Conservation (phyloP, 495 filamentous ascomycete genomes). For the Talaromyces nanjingensis region DNA sequence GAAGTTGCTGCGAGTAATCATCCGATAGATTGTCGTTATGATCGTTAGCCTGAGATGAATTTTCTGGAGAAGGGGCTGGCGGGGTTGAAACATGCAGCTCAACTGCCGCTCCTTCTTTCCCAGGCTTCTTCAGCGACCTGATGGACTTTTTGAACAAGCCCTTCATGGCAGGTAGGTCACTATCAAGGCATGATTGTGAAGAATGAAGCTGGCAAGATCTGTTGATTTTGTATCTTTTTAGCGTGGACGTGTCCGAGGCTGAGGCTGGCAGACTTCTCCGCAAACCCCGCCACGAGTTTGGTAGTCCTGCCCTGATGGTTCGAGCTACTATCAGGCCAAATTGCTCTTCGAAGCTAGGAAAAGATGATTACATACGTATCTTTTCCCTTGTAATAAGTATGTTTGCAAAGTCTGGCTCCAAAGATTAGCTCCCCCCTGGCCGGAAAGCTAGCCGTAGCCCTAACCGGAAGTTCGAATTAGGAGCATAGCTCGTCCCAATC, state of each 20-base stretch:
- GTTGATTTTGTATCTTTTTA: background rate
- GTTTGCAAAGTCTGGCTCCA: background rate
- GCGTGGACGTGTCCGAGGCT: background rate
- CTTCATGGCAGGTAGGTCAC: background rate
- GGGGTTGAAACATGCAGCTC: background rate
- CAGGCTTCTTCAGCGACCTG: background rate
- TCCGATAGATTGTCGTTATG: no score
- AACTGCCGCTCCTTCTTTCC: background rate
- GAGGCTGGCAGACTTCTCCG: background rate
- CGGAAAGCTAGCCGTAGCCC: background rate
- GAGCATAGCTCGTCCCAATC: no score
- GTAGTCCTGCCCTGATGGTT: background rate
- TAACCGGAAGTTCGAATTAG: background rate
- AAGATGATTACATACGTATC: background rate
- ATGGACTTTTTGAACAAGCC: background rate
- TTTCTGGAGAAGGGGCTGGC: background rate
- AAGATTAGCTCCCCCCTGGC: background rate
- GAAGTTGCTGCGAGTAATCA: no score
- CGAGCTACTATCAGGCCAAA: background rate
- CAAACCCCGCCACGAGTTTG: background rate
- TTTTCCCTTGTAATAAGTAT: background rate
- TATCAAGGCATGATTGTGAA: background rate
- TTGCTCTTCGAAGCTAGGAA: background rate
- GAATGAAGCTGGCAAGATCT: background rate
- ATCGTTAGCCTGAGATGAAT: background rate